Evolutionary conservation across 179 eudicot species (phyloP), one percentile per base, ranked within the genome.

Genomic region (Actinidia chinensis): DNA sequence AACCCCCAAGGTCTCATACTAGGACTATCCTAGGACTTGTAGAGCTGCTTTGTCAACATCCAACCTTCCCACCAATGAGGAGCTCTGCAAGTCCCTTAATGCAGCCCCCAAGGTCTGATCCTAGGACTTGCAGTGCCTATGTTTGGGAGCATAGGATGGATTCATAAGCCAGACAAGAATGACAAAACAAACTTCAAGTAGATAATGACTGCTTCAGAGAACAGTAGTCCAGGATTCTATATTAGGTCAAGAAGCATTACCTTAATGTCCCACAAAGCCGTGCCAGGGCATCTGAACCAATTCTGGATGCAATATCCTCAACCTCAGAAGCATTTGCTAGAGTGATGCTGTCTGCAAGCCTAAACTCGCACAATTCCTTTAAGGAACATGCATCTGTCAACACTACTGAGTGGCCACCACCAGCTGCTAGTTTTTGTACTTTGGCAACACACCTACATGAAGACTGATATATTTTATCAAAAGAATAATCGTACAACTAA

Each of bases 381-480:
- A 96, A 84, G 20, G 98, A 92, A 76, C 94, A 96, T 44, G 99
- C 98, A 82, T 94, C 95, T 4, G 98, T 96, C 79, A 96, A 75
- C 71, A 92, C 98, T n/a, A 97, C 99, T 40, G 99, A 96, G 81
- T 94, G 99, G 46, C 98, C 98, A 44, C 98, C 99, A 13, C 99
- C 99, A 40, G 98, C 99, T 43, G 98, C 97, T 82, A 96, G 86
- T 82, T 94, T 96, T 83, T 96, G 86, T 36, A 96, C 97, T 79
- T 90, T 93, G 65, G 97, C 99, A 28, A 96, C 97, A 86, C 99
- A 96, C 99, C 99, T 96, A 81, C 76, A 82, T 25, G 52, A 76
- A 61, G 55, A 23, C 69, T 40, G 71, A 10, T 36, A 36, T 36
- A 36, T 71, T 51, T 48, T 52, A 76, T 82, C 11, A 87, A 58